phyloP scores from a whole-genome alignment of 495 filamentous ascomycete species.

The Aspergillus sparsus region DNA sequence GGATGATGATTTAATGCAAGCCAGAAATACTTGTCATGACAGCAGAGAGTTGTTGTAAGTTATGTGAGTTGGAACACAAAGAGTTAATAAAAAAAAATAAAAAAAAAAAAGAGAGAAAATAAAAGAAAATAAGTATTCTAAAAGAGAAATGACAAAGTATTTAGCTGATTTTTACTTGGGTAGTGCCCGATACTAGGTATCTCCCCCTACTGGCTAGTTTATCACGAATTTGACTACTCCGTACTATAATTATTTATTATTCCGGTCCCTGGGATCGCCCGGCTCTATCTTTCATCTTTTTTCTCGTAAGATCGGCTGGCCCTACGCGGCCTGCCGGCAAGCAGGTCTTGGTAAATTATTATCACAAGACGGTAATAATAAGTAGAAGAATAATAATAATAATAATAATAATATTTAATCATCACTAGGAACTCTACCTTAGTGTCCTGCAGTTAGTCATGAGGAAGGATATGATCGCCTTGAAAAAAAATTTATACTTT shows the following conservation, averaged over 20 bases:
- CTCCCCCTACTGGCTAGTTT: neutral
- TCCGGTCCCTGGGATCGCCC: conserved; percentile 15
- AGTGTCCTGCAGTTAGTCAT: neutral
- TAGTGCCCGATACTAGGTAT: conserved; percentile 1
- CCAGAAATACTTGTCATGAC: too few relatives aligned
- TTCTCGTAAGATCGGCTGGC: conserved; percentile 21
- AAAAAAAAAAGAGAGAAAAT: neutral
- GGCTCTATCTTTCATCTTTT: conserved; percentile 17
- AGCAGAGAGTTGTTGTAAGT: too few relatives aligned
- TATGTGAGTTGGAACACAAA: neutral
- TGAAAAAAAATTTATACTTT: too few relatives aligned
- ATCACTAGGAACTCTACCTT: too few relatives aligned
- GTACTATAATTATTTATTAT: conserved; percentile 5
- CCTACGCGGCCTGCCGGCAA: conserved; percentile 19
- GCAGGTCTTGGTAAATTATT: conserved; percentile 7
- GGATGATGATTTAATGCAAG: neutral
- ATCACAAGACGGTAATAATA: conserved; percentile 6
- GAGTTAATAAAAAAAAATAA: neutral
- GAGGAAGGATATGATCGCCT: neutral
- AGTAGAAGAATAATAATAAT: too few relatives aligned
- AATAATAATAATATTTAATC: too few relatives aligned
- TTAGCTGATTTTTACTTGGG: neutral
- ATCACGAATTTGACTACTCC: conserved; percentile 1
- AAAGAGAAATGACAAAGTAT: neutral
- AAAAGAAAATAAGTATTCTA: conserved; percentile 4